Base-by-base conservation (phyloP, 192 early-diverging fungal genomes). In the Thoreauomyces humboldtii region DNA sequence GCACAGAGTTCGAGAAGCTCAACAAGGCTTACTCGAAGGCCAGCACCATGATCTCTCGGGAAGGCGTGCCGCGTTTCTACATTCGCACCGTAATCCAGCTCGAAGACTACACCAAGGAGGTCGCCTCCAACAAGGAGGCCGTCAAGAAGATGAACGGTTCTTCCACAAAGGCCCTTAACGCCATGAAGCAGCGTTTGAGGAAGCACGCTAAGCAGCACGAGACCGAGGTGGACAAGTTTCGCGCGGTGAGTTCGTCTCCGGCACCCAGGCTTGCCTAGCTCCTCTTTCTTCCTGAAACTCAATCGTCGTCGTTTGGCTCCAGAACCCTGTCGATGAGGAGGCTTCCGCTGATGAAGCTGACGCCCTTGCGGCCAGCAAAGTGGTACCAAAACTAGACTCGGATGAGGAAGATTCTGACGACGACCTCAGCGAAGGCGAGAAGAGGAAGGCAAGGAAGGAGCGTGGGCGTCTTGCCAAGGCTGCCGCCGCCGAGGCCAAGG, bases 141-240 rank as follows among this genome's bases (percentile, higher is more conserved):
- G 79, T 85, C 50, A 89, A 87, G 77, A 96, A 92, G 80, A 91
- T 92, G 82, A 96, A 88, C 67, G 78, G 89, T 41, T 79, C 73
- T 46, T 85, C 91, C 54, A 83, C 86, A 37, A 89, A 90, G 65
- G 89, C 92, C 24, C 75, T 95, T 69, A 96, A 89, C 75, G 84
- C 88, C 46, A 88, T 97, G 83, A 96, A 95, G 85, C 89, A 93
- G 73, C 93, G 91, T 68, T 54, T 96, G 63, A 89, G 89, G 78
- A 96, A 99, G 86, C 78, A 86, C 75, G 85, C 81, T 79, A 94
- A 93, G 78, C 55, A 72, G 43, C 87, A 82, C 57, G 87, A 92
- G 61, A 74, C 70, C 1, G 80, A 86, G 58, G 87, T 99, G 36
- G 80, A 83, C 44, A 80, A 77, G 54, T 98, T 76, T 59, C 72